Evolutionary conservation across 805 yeast genomes (phyloP), one percentile per base, ranked within the genome.

Genomic region (Barnettozyma botsteinii): DNA sequence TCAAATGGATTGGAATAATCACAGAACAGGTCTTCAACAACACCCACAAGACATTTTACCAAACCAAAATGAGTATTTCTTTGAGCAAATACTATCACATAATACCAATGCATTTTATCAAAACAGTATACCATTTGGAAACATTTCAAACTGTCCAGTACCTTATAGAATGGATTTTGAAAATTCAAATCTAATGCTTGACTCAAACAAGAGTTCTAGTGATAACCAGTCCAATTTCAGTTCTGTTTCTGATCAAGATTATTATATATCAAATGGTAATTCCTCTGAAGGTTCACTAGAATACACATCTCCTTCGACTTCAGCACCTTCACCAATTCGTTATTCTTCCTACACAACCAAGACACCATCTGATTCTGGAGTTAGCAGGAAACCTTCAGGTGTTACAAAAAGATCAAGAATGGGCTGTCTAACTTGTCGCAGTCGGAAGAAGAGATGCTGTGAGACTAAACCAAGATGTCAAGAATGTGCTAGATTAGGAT

Each of bases 371-470:
- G 33, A 15, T 2, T 41, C 42, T 35, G 42, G 44, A 3, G 38
- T 30, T 20, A 14, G n/a, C 10, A 25, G 27, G 19, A 34, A 35
- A 12, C 23, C 29, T 18, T 31, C 44, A 33, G 40, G 33, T 13
- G 52, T 41, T 38, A 52, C 45, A 19, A 63, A 66, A 50, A 64
- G 86, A 41, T 77, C 83, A 14, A 67, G 85, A 52, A 67, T 70
- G 69, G 95, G 95, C 0, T 85, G 94, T 56, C 64, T 81, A 31
- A 82, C 94, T 2, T 85, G 95, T 50, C 72, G 93, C 33, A 75
- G 73, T 43, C 62, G 95, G 20, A 85, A 85, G 66, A 85, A 83
- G 56, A 69, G 88, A 40, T 85, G 94, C 49, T 82, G 85, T 53
- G 93, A 85, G 55, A 64, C 69, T 1, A 70, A 70, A 40, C 94